phyloP scores from a whole-genome alignment of 108 stramenopile genomes.

The Fragilariopsis cylindrus region DNA sequence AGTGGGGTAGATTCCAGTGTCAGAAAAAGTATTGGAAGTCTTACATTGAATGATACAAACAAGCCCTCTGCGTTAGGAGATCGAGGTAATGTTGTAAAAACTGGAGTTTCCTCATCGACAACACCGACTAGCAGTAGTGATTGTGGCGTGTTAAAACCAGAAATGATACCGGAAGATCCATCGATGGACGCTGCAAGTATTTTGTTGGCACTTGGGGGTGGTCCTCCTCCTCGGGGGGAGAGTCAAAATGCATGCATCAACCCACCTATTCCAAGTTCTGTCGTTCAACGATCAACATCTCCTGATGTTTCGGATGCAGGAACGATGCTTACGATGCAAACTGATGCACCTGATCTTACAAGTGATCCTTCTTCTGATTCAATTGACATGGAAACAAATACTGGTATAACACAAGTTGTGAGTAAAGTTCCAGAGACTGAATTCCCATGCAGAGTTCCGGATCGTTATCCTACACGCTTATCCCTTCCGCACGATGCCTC shows the following conservation, averaged over 20 bases:
- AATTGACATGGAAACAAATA: constrained; percentile 2
- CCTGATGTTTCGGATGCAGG: constrained; percentile 25
- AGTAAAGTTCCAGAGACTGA: constrained; percentile 19
- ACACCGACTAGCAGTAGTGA: background rate
- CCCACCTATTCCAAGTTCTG: background rate
- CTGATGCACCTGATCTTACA: constrained; percentile 30
- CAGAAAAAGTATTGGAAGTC: constrained; percentile 1
- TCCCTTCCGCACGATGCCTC: constrained; percentile 35
- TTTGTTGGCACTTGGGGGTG: constrained; percentile 28
- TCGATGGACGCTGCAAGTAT: constrained; percentile 36
- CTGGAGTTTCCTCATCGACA: background rate
- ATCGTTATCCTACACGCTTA: constrained; percentile 45
- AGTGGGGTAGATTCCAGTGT: background rate
- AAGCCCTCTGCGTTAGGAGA: constrained; percentile 8
- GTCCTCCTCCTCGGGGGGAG: background rate
- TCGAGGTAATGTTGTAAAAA: constrained; percentile 13
- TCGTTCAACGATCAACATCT: constrained; percentile 12
- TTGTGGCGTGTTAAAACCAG: background rate
- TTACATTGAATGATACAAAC: background rate
- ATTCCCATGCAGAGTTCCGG: constrained; percentile 35
- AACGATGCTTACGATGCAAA: constrained; percentile 18
- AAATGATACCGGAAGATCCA: background rate
- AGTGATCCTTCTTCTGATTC: constrained; percentile 36
- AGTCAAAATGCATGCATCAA: constrained; percentile 10
- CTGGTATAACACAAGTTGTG: constrained; percentile 4